These are phyloP conservation scores for Penicillium lagena DNA, from an alignment of 495 filamentous ascomycete genomes.

Conservation along the genomic window DNA sequence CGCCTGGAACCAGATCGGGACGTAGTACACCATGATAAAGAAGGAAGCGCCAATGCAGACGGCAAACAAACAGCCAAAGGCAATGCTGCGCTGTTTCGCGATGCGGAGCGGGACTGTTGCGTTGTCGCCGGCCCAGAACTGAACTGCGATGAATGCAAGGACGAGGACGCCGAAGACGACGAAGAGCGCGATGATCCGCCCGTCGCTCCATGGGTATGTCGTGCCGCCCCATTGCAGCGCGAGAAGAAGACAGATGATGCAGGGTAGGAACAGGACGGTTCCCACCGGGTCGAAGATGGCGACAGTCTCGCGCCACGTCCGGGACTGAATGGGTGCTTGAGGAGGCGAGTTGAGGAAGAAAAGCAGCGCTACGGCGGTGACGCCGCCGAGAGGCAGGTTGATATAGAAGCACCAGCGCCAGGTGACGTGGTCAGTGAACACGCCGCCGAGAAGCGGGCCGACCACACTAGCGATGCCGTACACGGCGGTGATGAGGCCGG, in stretches of 20 bases:
- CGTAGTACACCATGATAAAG: conserved; percentile 56
- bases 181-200: conserved; percentile 64
- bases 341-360: conserved; percentile 49
- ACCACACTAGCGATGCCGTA: conserved; percentile 74
- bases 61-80: conserved; percentile 43
- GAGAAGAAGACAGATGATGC: conserved; percentile 64
- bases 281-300: conserved; percentile 63
- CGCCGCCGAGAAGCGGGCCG: conserved; percentile 61
- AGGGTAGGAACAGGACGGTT: conserved; percentile 61
- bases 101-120: conserved; percentile 74
- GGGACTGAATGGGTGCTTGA: conserved; percentile 24
- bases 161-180: conserved; percentile 63
- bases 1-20: conserved; percentile 88
- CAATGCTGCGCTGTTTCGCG: conserved; percentile 63
- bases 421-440: conserved; percentile 53
- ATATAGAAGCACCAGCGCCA: conserved; percentile 65
- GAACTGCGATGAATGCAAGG: conserved; percentile 53
- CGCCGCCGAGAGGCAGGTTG: conserved; percentile 60
- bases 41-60: conserved; percentile 57
- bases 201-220: conserved; percentile 58
- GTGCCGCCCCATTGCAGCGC: conserved; percentile 85
- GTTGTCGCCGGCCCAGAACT: conserved; percentile 60
- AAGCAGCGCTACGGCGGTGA: conserved; percentile 54
- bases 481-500: conserved; percentile 66
- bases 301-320: conserved; percentile 31